A percentile compares a stretch with the other conserved stretches of the same genome.
Conservation (phyloP, 2,329 filamentous ascomycete genomes). For the Fusarium continuum region DNA sequence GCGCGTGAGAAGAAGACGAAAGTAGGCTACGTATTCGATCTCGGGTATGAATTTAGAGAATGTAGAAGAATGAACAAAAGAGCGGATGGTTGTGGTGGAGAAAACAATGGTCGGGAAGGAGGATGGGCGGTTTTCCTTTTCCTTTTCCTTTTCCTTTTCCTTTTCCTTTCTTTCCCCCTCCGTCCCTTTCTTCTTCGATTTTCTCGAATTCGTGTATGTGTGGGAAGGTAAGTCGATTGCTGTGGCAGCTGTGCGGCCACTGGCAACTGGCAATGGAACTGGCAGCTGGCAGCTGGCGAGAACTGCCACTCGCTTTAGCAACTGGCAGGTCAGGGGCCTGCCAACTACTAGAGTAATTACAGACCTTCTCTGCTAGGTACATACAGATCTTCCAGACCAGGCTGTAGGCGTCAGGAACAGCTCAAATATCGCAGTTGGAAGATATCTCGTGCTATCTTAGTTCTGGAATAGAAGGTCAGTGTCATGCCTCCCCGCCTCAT, state of each 20-base stretch:
- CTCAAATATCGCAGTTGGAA: neutral
- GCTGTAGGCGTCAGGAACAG: neutral
- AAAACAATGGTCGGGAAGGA: constrained; percentile 16
- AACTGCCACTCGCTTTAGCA: constrained; percentile 9
- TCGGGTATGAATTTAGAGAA: neutral
- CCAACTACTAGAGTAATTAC: neutral
- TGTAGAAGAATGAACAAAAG: neutral
- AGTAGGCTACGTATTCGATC: neutral
- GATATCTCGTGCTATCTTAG: neutral
- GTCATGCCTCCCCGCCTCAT: neutral
- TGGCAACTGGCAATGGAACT: constrained; percentile 29
- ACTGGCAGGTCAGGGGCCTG: neutral
- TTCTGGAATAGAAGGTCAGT: neutral
- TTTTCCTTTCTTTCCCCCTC: neutral
- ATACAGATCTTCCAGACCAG: no score
- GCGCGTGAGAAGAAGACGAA: neutral
- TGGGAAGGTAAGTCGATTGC: neutral
- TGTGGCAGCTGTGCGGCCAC: neutral
- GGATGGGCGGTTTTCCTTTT: neutral
- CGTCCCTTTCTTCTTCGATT: no score
- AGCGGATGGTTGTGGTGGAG: neutral
- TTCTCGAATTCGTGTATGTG: neutral
- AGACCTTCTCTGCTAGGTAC: no score
- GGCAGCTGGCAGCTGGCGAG: constrained; percentile 25
- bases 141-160: neutral